These are phyloP conservation scores for Hyphodiscus sp. DNA, from an alignment of 2,329 filamentous ascomycete species.

Conservation along the genomic window DNA sequence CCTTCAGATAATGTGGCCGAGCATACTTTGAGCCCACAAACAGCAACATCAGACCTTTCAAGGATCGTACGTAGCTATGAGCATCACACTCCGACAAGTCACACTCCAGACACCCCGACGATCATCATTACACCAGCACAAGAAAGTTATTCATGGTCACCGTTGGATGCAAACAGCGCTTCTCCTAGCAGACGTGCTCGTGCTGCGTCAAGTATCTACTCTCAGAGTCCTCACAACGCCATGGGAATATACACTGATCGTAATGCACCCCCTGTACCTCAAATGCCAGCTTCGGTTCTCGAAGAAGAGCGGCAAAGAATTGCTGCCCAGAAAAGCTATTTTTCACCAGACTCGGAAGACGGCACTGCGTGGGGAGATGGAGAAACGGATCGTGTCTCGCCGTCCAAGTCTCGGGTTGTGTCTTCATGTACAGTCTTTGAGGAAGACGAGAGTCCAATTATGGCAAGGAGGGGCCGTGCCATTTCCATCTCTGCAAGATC, in stretches of 20 bases:
- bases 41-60: conserved; percentile 22
- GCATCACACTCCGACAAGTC: conserved; percentile 14
- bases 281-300: conserved; percentile 38
- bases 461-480: conserved; percentile 33
- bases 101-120: conserved; percentile 36
- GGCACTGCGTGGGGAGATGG: conserved; percentile 25
- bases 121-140: conserved; percentile 48
- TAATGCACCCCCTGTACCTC: conserved; percentile 53
- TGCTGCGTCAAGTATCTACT: conserved; percentile 42
- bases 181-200: conserved; percentile 10
- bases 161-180: conserved; percentile 14
- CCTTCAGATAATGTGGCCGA: conserved; percentile 44
- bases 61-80: conserved; percentile 21
- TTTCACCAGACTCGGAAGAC: conserved; percentile 28
- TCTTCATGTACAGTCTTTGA: conserved; percentile 61
- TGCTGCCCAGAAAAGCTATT: conserved; percentile 25
- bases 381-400: conserved; percentile 7
- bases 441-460: conserved; percentile 51
- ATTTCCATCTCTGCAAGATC: conserved; percentile 27
- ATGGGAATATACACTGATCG: conserved; percentile 24
- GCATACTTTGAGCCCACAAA: conserved; percentile 47
- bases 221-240: conserved; percentile 41
- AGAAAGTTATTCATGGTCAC: conserved; percentile 30
- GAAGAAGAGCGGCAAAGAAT: conserved; percentile 22
- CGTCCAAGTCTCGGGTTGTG: conserved; percentile 19